These are phyloP conservation scores for Sporopachydermia lactativora DNA, from an alignment of 805 yeast genomes.

Conservation along the genomic window DNA sequence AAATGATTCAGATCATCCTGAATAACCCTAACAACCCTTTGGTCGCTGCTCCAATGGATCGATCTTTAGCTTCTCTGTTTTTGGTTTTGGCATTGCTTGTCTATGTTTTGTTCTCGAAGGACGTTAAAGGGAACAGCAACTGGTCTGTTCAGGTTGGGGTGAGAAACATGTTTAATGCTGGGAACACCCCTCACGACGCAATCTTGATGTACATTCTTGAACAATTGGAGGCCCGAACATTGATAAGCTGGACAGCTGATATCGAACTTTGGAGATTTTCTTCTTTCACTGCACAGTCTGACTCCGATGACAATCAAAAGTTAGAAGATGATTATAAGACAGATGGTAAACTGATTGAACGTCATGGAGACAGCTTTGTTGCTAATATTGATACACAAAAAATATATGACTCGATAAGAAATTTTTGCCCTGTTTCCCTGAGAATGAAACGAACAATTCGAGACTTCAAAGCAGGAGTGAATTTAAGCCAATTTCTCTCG, in stretches of 20 bases:
- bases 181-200: constrained; percentile 44
- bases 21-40: constrained; percentile 34
- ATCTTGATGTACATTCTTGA: constrained; percentile 42
- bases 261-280: constrained; percentile 10
- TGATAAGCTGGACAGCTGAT: constrained; percentile 10
- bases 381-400: neutral
- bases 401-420: neutral
- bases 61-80: neutral
- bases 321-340: constrained; percentile 7
- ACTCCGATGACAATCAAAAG: neutral
- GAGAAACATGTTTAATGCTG: constrained; percentile 46
- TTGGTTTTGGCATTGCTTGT: constrained; percentile 33
- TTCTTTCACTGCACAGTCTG: neutral
- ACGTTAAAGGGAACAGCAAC: constrained; percentile 32
- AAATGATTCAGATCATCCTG: constrained; percentile 47
- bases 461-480: neutral
- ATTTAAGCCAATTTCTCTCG: neutral
- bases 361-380: neutral
- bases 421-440: neutral
- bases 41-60: constrained; percentile 8
- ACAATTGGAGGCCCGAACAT: constrained; percentile 33
- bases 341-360: neutral
- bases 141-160: constrained; percentile 33
- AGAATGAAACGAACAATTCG: neutral
- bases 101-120: constrained; percentile 32